phyloP scores from a whole-genome alignment of 192 early-diverging fungal genomes.

The Blastocladiella britannica region DNA sequence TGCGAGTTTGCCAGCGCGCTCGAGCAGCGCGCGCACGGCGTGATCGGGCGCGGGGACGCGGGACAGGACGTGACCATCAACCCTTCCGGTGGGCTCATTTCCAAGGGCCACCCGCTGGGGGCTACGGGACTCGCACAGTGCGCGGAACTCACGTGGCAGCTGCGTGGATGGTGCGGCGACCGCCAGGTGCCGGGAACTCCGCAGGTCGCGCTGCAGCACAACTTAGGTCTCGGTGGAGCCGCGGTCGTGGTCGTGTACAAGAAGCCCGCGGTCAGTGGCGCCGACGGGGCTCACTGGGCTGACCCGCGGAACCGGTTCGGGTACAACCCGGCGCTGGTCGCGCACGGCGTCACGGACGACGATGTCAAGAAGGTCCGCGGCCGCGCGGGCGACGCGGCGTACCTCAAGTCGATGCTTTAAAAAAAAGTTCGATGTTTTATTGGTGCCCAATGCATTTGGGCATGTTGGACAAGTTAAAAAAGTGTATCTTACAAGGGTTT shows the following conservation, averaged over 20 bases:
- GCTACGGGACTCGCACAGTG: constrained; percentile 61
- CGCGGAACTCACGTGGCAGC: constrained; percentile 34
- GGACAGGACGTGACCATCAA: constrained; percentile 31
- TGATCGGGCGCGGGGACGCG: background rate
- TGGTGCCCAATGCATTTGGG: too few species aligned
- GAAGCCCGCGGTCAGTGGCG: constrained; percentile 16
- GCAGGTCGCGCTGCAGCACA: constrained; percentile 53
- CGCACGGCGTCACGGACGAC: constrained; percentile 27
- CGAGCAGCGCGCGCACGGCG: background rate
- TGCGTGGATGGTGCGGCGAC: constrained; percentile 39
- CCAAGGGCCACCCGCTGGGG: constrained; percentile 55
- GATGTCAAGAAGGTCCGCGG: constrained; percentile 23
- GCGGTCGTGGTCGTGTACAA: constrained; percentile 42
- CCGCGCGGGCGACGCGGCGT: too few species aligned
- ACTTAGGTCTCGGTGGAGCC: constrained; percentile 52
- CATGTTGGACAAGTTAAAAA: too few species aligned
- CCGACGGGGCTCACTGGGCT: constrained; percentile 9
- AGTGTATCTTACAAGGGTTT: too few species aligned
- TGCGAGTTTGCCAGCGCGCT: background rate
- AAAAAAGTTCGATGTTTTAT: too few species aligned
- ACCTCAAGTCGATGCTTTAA: too few species aligned
- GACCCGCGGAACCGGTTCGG: constrained; percentile 10
- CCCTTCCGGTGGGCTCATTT: constrained; percentile 50
- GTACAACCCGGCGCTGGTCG: constrained; percentile 31
- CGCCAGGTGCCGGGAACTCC: constrained; percentile 46